These are phyloP conservation scores for Tarenaya hassleriana DNA, from an alignment of 345 rosid genomes.

Conservation along the genomic window DNA sequence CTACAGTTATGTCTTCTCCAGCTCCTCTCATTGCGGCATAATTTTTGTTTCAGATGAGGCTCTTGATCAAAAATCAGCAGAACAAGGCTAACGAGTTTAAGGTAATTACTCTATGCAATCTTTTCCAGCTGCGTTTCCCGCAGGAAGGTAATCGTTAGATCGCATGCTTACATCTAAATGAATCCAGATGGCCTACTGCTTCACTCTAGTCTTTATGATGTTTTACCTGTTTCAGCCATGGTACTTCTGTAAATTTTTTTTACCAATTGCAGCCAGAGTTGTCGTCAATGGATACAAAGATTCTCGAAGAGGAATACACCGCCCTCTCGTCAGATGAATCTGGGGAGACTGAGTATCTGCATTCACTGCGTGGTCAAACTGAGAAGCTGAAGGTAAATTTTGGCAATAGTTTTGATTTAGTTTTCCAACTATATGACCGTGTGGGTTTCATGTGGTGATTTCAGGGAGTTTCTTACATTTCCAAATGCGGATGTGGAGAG, in stretches of 20 bases:
- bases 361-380: constrained; percentile 44
- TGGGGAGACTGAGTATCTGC: constrained; percentile 48
- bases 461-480: constrained; percentile 51
- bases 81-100: constrained; percentile 37
- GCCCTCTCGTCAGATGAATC: constrained; percentile 49
- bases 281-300: constrained; percentile 37
- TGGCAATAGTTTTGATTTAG: not conserved
- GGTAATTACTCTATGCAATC: constrained; percentile 33
- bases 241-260: constrained; percentile 1
- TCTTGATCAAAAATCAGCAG: constrained; percentile 39
- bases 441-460: constrained; percentile 18
- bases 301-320: constrained; percentile 50
- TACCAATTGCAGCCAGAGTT: constrained; percentile 50
- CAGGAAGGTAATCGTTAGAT: constrained; percentile 1
- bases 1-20: not conserved
- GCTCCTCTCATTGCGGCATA: constrained; percentile 15
- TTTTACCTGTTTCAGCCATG: not conserved
- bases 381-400: constrained; percentile 48
- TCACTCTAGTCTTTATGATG: not conserved
- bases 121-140: constrained; percentile 13
- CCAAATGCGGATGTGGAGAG: constrained; percentile 52
- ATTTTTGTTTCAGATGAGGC: constrained; percentile 46
- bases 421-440: constrained; percentile 2
- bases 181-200: not conserved
- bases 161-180: not conserved